Conservation (phyloP, 495 filamentous ascomycete species). For the Hypoxylon lenormandii region DNA sequence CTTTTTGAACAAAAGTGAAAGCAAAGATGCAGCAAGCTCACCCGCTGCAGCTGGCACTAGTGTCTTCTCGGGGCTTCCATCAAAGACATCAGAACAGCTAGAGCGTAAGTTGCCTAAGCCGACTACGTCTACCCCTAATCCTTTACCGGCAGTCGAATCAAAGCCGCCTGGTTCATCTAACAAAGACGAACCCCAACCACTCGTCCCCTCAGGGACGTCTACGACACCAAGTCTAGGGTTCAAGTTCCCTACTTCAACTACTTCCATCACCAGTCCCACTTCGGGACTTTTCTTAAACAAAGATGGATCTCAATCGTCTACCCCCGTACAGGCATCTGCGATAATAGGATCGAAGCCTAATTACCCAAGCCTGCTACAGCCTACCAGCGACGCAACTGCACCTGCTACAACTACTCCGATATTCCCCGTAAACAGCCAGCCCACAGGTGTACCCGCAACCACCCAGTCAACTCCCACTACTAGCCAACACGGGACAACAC, state of each 20-base stretch:
- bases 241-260: background rate
- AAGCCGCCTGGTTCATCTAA: conserved; percentile 5
- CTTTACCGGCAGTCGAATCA: background rate
- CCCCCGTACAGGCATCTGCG: background rate
- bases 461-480: background rate
- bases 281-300: conserved; percentile 10
- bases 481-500: background rate
- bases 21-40: conserved; percentile 7
- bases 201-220: background rate
- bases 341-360: background rate
- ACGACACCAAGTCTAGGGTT: background rate
- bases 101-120: conserved; percentile 2
- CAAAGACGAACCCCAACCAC: conserved; percentile 11
- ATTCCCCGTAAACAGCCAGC: background rate
- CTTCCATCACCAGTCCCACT: conserved; percentile 3
- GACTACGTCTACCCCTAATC: background rate
- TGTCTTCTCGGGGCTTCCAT: background rate
- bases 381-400: conserved; percentile 3
- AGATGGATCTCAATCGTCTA: conserved; percentile 6
- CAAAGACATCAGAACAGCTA: background rate
- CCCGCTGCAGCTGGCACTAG: background rate
- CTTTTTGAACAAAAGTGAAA: conserved; percentile 6
- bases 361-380: background rate
- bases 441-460: background rate
- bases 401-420: conserved; percentile 1